phyloP scores from a whole-genome alignment of 352 stramenopile species.

The Phytophthora brassicae region DNA sequence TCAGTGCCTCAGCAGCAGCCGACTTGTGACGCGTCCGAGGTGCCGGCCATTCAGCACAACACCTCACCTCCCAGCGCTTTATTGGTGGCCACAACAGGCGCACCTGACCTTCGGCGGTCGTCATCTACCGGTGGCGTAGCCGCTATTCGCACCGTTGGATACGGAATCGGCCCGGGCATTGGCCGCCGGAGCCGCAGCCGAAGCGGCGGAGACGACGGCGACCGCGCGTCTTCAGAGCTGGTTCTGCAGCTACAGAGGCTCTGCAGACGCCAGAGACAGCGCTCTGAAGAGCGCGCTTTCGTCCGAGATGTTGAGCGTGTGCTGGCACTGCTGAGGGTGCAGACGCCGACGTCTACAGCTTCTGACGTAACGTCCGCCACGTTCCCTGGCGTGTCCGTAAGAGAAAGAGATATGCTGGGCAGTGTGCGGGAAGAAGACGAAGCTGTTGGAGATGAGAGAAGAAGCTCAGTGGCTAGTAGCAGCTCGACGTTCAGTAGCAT shows the following conservation, averaged over 20 bases:
- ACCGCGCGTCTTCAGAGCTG: slow-evolving; percentile 46
- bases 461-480: slow-evolving; percentile 5
- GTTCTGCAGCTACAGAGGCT: slow-evolving; percentile 62
- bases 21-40: slow-evolving; percentile 34
- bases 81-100: slow-evolving; percentile 6
- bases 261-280: slow-evolving; percentile 63
- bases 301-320: slow-evolving; percentile 71
- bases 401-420: slow-evolving; percentile 15
- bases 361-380: slow-evolving; percentile 28
- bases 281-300: slow-evolving; percentile 64
- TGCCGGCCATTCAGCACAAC: neutral
- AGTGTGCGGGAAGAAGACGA: slow-evolving; percentile 34
- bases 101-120: slow-evolving; percentile 17
- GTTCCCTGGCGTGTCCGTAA: slow-evolving; percentile 23
- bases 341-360: slow-evolving; percentile 7
- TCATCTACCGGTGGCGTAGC: slow-evolving; percentile 14
- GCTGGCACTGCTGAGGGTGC: slow-evolving; percentile 38
- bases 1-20: slow-evolving; percentile 25
- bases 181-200: slow-evolving; percentile 24
- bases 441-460: slow-evolving; percentile 9
- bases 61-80: neutral
- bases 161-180: neutral
- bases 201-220: slow-evolving; percentile 29
- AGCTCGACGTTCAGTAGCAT: slow-evolving; percentile 21
- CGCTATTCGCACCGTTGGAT: neutral